Conservation (phyloP, 129 eudicot genomes). For the Kitagawia praeruptora region DNA sequence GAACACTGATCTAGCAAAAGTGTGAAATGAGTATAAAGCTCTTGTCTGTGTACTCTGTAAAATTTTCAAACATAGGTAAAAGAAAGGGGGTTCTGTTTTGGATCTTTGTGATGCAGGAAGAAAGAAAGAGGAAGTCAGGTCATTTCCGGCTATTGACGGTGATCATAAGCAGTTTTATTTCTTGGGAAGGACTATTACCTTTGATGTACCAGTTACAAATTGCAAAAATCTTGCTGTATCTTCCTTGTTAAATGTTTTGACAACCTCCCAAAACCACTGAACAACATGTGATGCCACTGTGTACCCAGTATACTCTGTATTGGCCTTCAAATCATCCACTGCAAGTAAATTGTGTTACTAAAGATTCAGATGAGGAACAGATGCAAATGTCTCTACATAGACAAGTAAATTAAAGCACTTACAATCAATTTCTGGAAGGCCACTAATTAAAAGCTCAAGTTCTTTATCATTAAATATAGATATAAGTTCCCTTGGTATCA, state of each 20-base stretch:
- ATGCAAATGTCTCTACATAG: not conserved
- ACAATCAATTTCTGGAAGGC: slow-evolving; percentile 98
- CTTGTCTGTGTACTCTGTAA: not conserved
- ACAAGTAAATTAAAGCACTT: slow-evolving; percentile 23
- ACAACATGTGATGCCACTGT: slow-evolving; percentile 64
- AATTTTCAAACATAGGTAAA: not conserved
- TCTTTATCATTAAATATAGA: slow-evolving; percentile 95
- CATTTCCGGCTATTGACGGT: not conserved
- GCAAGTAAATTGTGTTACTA: slow-evolving; percentile 19
- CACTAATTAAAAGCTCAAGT: slow-evolving; percentile 92
- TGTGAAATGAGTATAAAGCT: not conserved
- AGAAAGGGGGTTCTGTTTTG: not conserved
- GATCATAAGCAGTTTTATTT: not conserved
- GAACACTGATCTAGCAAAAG: not conserved
- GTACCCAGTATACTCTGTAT: slow-evolving; percentile 91
- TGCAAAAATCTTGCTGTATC: slow-evolving; percentile 92
- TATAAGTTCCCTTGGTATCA: slow-evolving; percentile 78
- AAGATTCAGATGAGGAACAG: not conserved
- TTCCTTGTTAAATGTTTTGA: slow-evolving; percentile 75
- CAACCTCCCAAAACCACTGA: slow-evolving; percentile 99
- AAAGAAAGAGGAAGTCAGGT: not conserved
- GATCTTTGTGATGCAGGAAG: not conserved
- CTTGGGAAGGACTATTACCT: slow-evolving; percentile 34
- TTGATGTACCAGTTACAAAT: slow-evolving; percentile 96
- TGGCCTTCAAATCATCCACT: slow-evolving; percentile 96